Evolutionary conservation across 2,329 filamentous ascomycete genomes (phyloP).

Genomic region (Hymenoscyphus fraxineus): DNA sequence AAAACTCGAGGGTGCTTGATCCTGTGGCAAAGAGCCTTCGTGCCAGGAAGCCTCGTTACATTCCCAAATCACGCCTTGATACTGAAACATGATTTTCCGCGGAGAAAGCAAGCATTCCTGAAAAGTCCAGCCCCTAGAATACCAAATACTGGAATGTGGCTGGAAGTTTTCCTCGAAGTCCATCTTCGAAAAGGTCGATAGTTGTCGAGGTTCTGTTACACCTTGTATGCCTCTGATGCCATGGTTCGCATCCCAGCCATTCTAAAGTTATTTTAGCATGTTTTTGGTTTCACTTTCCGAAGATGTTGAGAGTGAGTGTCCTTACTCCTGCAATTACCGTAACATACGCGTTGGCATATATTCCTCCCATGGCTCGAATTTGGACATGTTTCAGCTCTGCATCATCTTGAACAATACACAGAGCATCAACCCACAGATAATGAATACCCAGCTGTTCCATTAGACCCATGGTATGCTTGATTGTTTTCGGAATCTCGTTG

Average conservation of each 20-base stretch:
- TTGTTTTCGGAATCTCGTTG: slow-evolving; percentile 16
- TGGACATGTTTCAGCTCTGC: neutral
- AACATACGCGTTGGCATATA: slow-evolving; percentile 23
- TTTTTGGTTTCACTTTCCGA: too few species aligned
- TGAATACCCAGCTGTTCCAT: slow-evolving; percentile 21
- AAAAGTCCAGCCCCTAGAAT: slow-evolving; percentile 10
- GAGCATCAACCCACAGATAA: slow-evolving; percentile 25
- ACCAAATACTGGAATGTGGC: slow-evolving; percentile 2
- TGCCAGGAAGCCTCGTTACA: neutral
- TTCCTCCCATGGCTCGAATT: slow-evolving; percentile 18
- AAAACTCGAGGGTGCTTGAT: neutral
- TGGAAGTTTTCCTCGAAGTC: neutral
- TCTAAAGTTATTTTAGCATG: neutral
- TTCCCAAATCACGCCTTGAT: neutral
- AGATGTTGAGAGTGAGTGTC: too few species aligned
- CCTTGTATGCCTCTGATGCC: slow-evolving; percentile 12
- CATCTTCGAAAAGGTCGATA: neutral
- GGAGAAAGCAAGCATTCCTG: slow-evolving; percentile 8
- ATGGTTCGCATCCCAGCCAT: slow-evolving; percentile 25
- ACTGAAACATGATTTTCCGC: slow-evolving; percentile 8
- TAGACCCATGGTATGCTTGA: slow-evolving; percentile 26
- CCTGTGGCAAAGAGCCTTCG: neutral
- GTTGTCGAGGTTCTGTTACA: neutral
- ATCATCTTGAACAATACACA: slow-evolving; percentile 8
- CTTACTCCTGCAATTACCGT: slow-evolving; percentile 19